Conservation (phyloP, 1,284 basidiomycete genomes). For the Puccinia brachypodii region DNA sequence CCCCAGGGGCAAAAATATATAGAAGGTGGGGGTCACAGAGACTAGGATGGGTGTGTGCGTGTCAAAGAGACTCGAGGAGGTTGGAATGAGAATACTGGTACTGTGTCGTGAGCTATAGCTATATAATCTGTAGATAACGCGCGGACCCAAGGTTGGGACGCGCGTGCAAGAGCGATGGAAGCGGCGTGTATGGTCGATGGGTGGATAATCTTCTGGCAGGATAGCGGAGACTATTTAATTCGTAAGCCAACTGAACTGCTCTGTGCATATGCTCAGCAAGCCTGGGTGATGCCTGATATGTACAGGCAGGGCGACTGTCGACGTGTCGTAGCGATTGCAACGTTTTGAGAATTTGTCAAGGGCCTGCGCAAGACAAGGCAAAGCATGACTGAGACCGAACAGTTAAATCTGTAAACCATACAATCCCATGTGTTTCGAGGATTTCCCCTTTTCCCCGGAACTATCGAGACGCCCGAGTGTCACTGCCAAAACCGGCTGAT, state of each 20-base stretch:
- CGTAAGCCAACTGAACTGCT: slow-evolving; percentile 4
- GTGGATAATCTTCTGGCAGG: neutral
- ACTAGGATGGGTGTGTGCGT: neutral
- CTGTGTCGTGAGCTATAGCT: neutral
- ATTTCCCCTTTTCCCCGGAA: neutral
- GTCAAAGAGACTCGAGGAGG: neutral
- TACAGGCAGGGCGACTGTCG: slow-evolving; percentile 7
- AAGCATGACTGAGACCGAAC: neutral
- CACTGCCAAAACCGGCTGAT: slow-evolving; percentile 5
- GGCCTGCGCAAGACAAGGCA: neutral
- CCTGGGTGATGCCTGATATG: neutral
- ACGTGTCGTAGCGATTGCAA: neutral
- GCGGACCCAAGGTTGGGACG: slow-evolving; percentile 3
- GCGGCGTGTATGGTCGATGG: neutral
- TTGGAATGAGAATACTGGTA: neutral
- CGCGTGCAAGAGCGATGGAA: neutral
- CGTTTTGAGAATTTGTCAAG: neutral
- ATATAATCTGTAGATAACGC: neutral
- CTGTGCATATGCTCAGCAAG: neutral
- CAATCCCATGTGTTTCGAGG: neutral
- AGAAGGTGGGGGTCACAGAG: neutral
- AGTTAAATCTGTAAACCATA: neutral
- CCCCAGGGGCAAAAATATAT: neutral
- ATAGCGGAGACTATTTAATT: neutral
- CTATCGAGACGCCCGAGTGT: neutral